Base-by-base conservation (phyloP, 73 alveolate genomes). In the Paramecium caudatum region DNA sequence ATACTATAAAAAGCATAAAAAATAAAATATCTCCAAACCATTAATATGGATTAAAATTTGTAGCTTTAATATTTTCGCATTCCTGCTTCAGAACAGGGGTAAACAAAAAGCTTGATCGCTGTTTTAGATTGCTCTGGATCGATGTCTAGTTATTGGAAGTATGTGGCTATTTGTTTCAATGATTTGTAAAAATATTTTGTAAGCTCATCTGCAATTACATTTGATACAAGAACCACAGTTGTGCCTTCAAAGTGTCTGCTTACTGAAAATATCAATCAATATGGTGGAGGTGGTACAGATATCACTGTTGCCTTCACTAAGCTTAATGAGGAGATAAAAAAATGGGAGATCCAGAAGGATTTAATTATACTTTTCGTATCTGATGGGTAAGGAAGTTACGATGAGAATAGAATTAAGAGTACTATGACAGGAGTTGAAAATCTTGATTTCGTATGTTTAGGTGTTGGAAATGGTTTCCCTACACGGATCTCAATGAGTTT, bases 381-480 rank as follows among this genome's bases (percentile, higher is more conserved):
- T 13, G 84, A 68, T 68, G 84, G 84, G 3, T 9, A 68, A 1
- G 84, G 84, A 3, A 32, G 15, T 1, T 34, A 68, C 8, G 47
- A 47, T 13, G 82, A 74, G 61, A 83, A 47, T 13, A 1, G 8
- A 30, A 83, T 47, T 0, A 65, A 47, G 1, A n/a, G 17, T 16
- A 7, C 13, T 0, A 15, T 74, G 21, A 47, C 80, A 1, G 16
- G 12, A 10, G 80, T 37, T 0, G 8, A 61, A 55, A 50, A 83
- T 65, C 61, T 83, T 9, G 61, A 83, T 25, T 86, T 86, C 47
- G 65, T 63, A 1, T 63, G 90, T 17, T 30, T 86, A 0, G 93
- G 93, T 2, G 87, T 63, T 27, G 93, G 93, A 61, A 41, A 70
- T 21, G 93, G 93, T 37, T 86, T 86, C 27, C 93, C 93, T 25